Base-by-base conservation (phyloP, 2,329 filamentous ascomycete species). In the Trichoderma sp. region DNA sequence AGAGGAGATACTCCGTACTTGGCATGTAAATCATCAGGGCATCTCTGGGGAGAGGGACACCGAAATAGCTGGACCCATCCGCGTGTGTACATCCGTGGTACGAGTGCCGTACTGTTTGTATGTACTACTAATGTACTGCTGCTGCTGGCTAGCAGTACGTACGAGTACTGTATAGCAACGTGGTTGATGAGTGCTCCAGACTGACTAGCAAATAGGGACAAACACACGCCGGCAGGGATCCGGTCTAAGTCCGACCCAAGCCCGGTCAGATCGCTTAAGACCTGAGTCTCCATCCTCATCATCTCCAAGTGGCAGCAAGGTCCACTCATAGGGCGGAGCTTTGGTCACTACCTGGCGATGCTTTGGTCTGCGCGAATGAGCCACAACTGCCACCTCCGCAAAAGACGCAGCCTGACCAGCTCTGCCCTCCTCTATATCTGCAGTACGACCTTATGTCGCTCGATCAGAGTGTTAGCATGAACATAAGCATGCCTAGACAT, bases 291-390 rank as follows among this genome's bases (percentile, higher is more conserved):
- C 50, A 56, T 64, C 48, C 48, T 61, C 61, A 64, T 42, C 35
- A 19, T 42, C 39, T 64, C 54, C 45, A 64, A 42, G 35, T 64
- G 50, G 58, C 39, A 61, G 58, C 37, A 25, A 48, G 58, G 50
- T 45, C 61, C 61, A 64, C 61, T 34, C 61, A 64, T 64, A 64
- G 61, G 61, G 61, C 61, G 61, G 61, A 64, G 61, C 61, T 64
- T 54, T 64, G 61, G 35, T 34, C 61, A 42, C 61, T 27, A 22
- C 50, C 37, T 64, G 61, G 50, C 61, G 32, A 34, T 64, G 61
- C 48, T 39, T 53, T 35, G 10, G 15, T 53, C 60, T 54, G 35
- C 29, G 15, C 50, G 17, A 52, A 64, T 42, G 27, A 34, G 50
- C 50, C 25, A 54, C 50, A 45, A 64, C 48, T 64, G 48, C 35